These are phyloP conservation scores for Cyamopsis tetragonoloba DNA, from an alignment of 306 rosid genomes.

Conservation along the genomic window DNA sequence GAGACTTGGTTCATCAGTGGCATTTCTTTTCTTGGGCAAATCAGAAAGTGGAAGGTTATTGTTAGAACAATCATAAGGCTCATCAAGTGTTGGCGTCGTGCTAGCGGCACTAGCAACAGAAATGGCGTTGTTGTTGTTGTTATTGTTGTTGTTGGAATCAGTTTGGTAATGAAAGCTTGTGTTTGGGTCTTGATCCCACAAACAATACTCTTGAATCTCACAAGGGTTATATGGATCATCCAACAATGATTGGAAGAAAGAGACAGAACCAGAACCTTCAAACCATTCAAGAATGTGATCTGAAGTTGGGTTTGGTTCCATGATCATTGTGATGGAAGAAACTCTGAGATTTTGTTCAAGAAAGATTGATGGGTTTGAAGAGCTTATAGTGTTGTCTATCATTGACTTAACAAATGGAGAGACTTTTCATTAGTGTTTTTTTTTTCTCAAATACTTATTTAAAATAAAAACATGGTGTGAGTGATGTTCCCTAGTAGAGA, in stretches of 20 bases:
- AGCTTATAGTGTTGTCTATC: conserved; percentile 30
- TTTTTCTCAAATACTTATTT: background rate
- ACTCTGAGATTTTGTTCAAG: background rate
- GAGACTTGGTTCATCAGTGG: conserved; percentile 27
- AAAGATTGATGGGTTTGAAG: conserved; percentile 21
- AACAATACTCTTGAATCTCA: conserved; percentile 43
- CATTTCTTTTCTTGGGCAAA: conserved; percentile 60
- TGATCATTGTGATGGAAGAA: conserved; percentile 41
- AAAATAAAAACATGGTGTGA: conserved; percentile 33
- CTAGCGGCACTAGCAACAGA: conserved; percentile 12
- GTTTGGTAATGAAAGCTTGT: conserved; percentile 36
- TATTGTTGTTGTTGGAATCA: conserved; percentile 16
- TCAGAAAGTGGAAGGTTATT: conserved; percentile 36
- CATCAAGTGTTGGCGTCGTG: conserved; percentile 31
- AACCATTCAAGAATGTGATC: conserved; percentile 84
- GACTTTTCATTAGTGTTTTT: conserved; percentile 14
- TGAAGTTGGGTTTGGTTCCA: conserved; percentile 51
- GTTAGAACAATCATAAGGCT: conserved; percentile 23
- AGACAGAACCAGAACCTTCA: conserved; percentile 63
- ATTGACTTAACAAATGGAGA: conserved; percentile 44
- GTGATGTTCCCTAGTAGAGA: conserved; percentile 35
- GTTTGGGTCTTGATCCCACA: conserved; percentile 64
- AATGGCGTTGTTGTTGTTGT: conserved; percentile 20
- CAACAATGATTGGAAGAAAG: conserved; percentile 67
- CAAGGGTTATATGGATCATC: conserved; percentile 54